Evolutionary conservation across 768 basidiomycete species (phyloP), one percentile per base, ranked within the genome.

Genomic region (Calocybe gangraenosa): DNA sequence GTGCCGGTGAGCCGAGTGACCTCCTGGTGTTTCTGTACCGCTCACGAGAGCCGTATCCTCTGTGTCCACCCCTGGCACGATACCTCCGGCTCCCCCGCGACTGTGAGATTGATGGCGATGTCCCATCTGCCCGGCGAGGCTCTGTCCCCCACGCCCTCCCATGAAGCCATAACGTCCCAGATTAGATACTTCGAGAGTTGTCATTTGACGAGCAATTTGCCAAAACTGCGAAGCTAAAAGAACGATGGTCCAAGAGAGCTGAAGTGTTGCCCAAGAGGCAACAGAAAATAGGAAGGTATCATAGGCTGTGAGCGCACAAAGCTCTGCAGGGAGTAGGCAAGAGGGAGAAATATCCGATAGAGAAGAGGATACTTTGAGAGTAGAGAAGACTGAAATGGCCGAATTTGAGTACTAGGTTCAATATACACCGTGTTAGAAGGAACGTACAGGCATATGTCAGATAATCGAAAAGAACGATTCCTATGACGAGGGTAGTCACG

Each of bases 81-180:
- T 48, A 22, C 51, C 52, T 25, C 20, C 56, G 59, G 42, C 56
- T 47, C 28, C 55, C 48, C 25, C 20, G 13, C 36, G 30, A 1
- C 56, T 53, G 40, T 59, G 69, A 1, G 37, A 37, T 56, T 56
- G 62, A 55, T 87, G 84, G n/a, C 76, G 74, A 58, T 87, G 86
- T 2, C 89, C 85, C 84, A 87, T 87, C 61, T 92, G 89, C 6
- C 79, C 72, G 6, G 70, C 69, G 15, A 87, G 70, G 30, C 75
- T 79, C 2, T 81, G 77, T 15, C 81, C 80, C 0, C 82, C 88
- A 32, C 90, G 82, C 0, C 94, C 94, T 30, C 96, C 95, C 92
- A 99, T 95, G 69, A 84, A 97, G 10, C 96, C 95, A 58, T 84
- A 97, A 37, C 95, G 79, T 2, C 95, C 92, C 2, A 98, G 81